phyloP scores from a whole-genome alignment of 768 basidiomycete genomes.

The Lentinula raphanica region DNA sequence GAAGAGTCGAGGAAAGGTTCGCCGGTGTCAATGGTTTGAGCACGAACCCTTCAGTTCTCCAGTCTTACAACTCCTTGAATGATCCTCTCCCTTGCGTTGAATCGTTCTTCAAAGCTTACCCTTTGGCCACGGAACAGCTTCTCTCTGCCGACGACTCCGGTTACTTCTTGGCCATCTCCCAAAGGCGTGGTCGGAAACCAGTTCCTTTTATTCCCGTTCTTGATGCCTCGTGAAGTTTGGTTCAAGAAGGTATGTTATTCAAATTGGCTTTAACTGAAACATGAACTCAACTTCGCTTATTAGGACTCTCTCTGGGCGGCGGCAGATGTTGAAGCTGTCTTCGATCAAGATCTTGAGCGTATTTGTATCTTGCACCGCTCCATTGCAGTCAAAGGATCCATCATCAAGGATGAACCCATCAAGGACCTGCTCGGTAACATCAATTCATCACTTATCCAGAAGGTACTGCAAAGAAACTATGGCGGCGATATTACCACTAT shows the following conservation, averaged over 20 bases:
- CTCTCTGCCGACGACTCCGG: conserved; percentile 91
- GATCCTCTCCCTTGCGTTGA: conserved; percentile 74
- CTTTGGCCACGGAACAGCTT: conserved; percentile 77
- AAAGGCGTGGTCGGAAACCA: conserved; percentile 96
- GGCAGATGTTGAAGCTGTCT: conserved; percentile 97
- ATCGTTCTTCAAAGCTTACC: conserved; percentile 81
- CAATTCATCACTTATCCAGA: conserved; percentile 68
- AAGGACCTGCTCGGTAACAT: conserved; percentile 89
- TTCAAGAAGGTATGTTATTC: conserved; percentile 82
- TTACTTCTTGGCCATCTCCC: conserved; percentile 93
- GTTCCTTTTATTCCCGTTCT: conserved; percentile 97
- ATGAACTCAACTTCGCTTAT: conserved; percentile 10
- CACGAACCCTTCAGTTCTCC: conserved; percentile 76
- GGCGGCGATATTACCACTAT: conserved; percentile 67
- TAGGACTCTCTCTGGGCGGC: conserved; percentile 97
- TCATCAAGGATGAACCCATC: conserved; percentile 88
- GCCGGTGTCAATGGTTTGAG: conserved; percentile 78
- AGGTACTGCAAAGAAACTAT: conserved; percentile 76
- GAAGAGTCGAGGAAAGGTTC: conserved; percentile 93
- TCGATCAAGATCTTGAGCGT: conserved; percentile 97
- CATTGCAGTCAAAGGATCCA: conserved; percentile 85
- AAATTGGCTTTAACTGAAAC: background rate
- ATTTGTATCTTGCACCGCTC: conserved; percentile 98
- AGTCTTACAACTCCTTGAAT: conserved; percentile 80
- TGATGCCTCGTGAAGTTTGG: conserved; percentile 93